A percentile compares a stretch with the other conserved stretches of the same genome.
Conservation (phyloP, 1,284 basidiomycete species). For the Amylostereum areolatum region DNA sequence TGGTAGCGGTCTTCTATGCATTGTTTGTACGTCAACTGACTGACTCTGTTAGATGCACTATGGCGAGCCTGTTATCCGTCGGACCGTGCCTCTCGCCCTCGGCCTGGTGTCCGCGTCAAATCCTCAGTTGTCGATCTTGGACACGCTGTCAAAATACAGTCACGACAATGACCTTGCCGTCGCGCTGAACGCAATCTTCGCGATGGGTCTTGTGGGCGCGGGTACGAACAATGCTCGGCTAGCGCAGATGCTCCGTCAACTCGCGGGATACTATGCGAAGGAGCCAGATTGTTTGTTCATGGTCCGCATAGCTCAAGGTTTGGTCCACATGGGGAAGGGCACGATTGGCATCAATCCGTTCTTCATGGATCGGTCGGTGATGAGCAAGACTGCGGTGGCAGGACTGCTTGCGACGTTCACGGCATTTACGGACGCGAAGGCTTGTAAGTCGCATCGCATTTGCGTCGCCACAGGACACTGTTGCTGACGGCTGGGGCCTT, state of each 20-base stretch:
- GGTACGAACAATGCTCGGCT: constrained; percentile 98
- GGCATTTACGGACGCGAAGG: constrained; percentile 91
- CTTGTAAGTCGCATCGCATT: constrained; percentile 55
- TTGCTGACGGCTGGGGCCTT: constrained; percentile 3
- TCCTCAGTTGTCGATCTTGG: constrained; percentile 92
- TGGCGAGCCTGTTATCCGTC: constrained; percentile 90
- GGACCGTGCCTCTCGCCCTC: constrained; percentile 93
- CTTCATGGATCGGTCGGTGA: constrained; percentile 88
- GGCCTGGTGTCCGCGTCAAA: constrained; percentile 95
- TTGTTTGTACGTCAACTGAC: constrained; percentile 4
- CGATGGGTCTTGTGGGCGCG: constrained; percentile 97
- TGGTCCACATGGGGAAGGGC: constrained; percentile 99
- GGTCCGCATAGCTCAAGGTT: constrained; percentile 93
- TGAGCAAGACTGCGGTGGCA: constrained; percentile 88
- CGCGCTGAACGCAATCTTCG: constrained; percentile 95
- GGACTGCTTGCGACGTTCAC: constrained; percentile 85
- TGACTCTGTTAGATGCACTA: constrained; percentile 82
- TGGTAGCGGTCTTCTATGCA: constrained; percentile 45
- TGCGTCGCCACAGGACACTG: neutral
- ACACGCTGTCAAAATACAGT: constrained; percentile 98
- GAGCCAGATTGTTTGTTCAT: constrained; percentile 97
- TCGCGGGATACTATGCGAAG: constrained; percentile 97
- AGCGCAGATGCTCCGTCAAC: constrained; percentile 94
- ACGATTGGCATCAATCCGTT: constrained; percentile 98
- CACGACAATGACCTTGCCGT: constrained; percentile 98